Conservation (phyloP, 2,329 filamentous ascomycete genomes). For the Ramularia endophylla region DNA sequence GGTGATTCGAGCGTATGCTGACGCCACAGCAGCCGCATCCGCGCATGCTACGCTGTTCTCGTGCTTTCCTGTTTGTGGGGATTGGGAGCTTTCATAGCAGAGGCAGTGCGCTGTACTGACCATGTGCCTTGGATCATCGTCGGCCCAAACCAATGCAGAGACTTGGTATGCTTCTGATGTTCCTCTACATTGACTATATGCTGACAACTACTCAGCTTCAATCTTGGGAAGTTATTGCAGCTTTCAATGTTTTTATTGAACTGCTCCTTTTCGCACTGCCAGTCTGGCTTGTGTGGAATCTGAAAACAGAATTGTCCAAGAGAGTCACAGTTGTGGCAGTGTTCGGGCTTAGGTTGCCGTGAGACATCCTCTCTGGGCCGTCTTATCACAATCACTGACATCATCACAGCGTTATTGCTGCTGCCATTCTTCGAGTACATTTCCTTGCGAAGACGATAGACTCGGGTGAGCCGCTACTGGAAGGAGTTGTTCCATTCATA, state of each 20-base stretch:
- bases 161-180: conserved; percentile 8
- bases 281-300: conserved; percentile 19
- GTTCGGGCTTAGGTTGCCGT: conserved; percentile 17
- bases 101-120: conserved; percentile 14
- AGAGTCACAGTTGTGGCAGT: conserved; percentile 19
- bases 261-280: conserved; percentile 18
- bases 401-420: conserved; percentile 10
- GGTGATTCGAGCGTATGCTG: too few species aligned
- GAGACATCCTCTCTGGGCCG: neutral
- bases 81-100: conserved; percentile 12
- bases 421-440: conserved; percentile 14
- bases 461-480: conserved; percentile 14
- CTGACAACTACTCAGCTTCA: conserved; percentile 8
- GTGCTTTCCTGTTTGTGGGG: conserved; percentile 15
- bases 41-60: conserved; percentile 17
- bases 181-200: too few species aligned
- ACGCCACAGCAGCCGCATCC: conserved; percentile 5
- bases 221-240: conserved; percentile 19
- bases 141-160: conserved; percentile 14
- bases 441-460: conserved; percentile 10
- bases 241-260: conserved; percentile 20
- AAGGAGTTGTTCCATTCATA: conserved; percentile 17
- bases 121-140: conserved; percentile 14
- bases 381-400: neutral
- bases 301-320: conserved; percentile 15